phyloP scores from a whole-genome alignment of 2,329 filamentous ascomycete genomes.

The Fusarium cicatricum region DNA sequence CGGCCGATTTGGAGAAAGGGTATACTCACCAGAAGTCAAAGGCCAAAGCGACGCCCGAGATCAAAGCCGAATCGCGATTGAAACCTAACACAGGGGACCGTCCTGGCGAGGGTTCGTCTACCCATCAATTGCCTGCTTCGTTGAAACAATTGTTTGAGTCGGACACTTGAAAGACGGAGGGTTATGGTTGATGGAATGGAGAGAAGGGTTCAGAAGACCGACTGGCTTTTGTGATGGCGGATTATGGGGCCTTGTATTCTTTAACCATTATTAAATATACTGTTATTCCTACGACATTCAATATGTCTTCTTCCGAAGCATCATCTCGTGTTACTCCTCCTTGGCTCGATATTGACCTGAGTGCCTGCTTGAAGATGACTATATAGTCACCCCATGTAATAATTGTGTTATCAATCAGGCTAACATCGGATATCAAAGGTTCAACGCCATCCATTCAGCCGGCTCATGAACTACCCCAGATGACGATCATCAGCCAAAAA shows the following conservation, averaged over 20 bases:
- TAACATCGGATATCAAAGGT: constrained; percentile 1
- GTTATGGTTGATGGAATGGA: not conserved
- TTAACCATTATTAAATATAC: not conserved
- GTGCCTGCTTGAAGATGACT: too few relatives aligned
- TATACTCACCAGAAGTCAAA: not conserved
- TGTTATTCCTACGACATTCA: not conserved
- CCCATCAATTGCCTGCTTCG: not conserved
- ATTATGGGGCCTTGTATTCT: not conserved
- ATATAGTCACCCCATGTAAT: too few relatives aligned
- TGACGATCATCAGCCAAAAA: constrained; percentile 2
- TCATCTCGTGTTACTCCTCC: too few relatives aligned
- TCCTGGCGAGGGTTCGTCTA: not conserved
- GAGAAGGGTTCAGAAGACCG: not conserved
- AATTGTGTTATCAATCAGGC: too few relatives aligned
- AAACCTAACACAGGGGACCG: constrained; percentile 4
- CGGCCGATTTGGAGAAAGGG: not conserved
- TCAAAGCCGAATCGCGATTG: not conserved
- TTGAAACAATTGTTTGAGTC: constrained; percentile 13
- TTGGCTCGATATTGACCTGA: too few relatives aligned
- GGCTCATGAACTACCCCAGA: not conserved
- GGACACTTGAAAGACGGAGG: not conserved
- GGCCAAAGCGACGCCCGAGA: not conserved
- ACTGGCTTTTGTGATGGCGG: not conserved
- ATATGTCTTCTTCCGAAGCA: not conserved
- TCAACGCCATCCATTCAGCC: constrained; percentile 1